A percentile compares a stretch with the other conserved stretches of the same genome.
phyloP scores from a whole-genome alignment of 495 filamentous ascomycete genomes.

The Trichoderma orchidacearum region DNA sequence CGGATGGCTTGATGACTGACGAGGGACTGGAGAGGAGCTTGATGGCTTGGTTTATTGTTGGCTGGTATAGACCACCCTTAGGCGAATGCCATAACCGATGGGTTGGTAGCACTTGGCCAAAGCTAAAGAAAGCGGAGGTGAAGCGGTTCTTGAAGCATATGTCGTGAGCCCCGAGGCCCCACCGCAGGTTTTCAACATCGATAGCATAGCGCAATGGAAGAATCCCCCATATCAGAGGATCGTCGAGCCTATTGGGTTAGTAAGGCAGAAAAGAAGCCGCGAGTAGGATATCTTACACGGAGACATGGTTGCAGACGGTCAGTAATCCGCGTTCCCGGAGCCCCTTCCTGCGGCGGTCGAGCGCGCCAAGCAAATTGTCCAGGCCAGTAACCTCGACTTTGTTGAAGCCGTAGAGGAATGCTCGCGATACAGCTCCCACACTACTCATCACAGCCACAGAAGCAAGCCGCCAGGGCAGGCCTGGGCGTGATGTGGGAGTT shows the following conservation, averaged over 20 bases:
- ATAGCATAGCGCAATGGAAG: conserved; percentile 59
- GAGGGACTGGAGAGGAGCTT: conserved; percentile 49
- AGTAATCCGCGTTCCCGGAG: conserved; percentile 65
- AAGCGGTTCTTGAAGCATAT: conserved; percentile 72
- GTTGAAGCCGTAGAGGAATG: conserved; percentile 36
- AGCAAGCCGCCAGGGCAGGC: conserved; percentile 37
- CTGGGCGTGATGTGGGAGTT: conserved; percentile 15
- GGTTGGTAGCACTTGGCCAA: conserved; percentile 81
- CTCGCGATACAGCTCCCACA: conserved; percentile 25
- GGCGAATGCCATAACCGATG: conserved; percentile 66
- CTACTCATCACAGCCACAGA: conserved; percentile 41
- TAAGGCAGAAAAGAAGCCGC: neutral
- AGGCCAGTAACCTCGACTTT: conserved; percentile 54
- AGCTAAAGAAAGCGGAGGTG: conserved; percentile 56
- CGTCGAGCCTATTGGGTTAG: conserved; percentile 55
- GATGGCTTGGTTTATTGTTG: conserved; percentile 75
- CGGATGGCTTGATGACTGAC: conserved; percentile 33
- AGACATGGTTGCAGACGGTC: conserved; percentile 95
- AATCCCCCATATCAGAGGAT: conserved; percentile 84
- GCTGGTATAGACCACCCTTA: conserved; percentile 71
- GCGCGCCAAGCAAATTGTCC: conserved; percentile 56
- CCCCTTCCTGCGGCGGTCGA: conserved; percentile 59
- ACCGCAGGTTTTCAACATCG: conserved; percentile 61
- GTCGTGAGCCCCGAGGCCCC: conserved; percentile 82
- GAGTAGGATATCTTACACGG: conserved; percentile 57